Conservation (phyloP, 2,329 filamentous ascomycete genomes). For the Akanthomyces dipterigenus region DNA sequence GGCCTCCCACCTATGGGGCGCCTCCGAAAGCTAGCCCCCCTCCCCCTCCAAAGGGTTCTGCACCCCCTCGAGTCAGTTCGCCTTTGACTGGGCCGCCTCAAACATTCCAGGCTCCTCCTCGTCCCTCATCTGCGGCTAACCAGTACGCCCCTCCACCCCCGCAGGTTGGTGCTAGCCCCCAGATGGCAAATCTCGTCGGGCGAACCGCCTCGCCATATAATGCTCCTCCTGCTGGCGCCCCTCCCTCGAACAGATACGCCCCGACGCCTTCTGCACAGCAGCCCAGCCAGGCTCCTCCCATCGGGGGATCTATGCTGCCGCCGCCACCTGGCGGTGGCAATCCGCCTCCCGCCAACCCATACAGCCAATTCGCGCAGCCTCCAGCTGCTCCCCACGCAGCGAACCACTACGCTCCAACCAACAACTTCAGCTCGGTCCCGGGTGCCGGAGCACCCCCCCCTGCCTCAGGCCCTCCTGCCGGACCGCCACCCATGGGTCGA, state of each 20-base stretch:
- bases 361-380: conserved; percentile 29
- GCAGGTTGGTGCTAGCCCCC: conserved; percentile 48
- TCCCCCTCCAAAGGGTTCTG: conserved; percentile 73
- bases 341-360: conserved; percentile 39
- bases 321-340: conserved; percentile 35
- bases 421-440: conserved; percentile 44
- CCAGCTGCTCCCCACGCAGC: conserved; percentile 21
- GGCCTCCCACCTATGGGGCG: conserved; percentile 52
- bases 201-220: conserved; percentile 84
- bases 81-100: conserved; percentile 55
- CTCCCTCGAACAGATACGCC: conserved; percentile 71
- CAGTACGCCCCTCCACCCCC: conserved; percentile 45
- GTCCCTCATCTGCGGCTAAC: conserved; percentile 53
- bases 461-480: conserved; percentile 30
- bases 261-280: conserved; percentile 55
- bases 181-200: conserved; percentile 51
- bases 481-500: conserved; percentile 26
- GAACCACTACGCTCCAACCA: conserved; percentile 32
- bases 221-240: conserved; percentile 61
- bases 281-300: conserved; percentile 37
- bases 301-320: conserved; percentile 30
- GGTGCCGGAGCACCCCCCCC: conserved; percentile 33
- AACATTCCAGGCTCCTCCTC: conserved; percentile 49
- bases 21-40: conserved; percentile 63
- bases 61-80: conserved; percentile 64